phyloP scores from a whole-genome alignment of 1,284 basidiomycete genomes.

The Cryptococcus deneoformans region DNA sequence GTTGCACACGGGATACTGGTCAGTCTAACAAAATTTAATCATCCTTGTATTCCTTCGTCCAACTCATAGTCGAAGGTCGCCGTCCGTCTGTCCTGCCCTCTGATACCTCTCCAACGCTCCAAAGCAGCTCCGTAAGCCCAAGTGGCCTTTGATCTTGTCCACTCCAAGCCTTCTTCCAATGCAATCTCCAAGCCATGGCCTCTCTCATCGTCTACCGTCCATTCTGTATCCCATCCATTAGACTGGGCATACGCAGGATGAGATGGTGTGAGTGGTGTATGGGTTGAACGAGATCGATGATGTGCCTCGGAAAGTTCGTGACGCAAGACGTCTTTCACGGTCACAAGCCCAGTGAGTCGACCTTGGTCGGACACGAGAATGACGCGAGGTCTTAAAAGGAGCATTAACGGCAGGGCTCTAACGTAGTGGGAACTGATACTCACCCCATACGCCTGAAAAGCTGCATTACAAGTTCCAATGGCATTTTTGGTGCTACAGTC shows the following conservation, averaged over 20 bases:
- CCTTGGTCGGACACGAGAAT: constrained; percentile 89
- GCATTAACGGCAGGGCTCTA: background rate
- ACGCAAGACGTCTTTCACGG: constrained; percentile 91
- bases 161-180: constrained; percentile 20
- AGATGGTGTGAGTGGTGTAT: constrained; percentile 2
- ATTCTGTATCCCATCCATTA: constrained; percentile 6
- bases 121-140: constrained; percentile 11
- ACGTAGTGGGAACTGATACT: constrained; percentile 40
- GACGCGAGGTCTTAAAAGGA: constrained; percentile 70
- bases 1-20: too few species aligned
- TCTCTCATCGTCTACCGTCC: constrained; percentile 5
- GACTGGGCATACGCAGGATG: constrained; percentile 4
- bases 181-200: constrained; percentile 18
- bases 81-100: constrained; percentile 5
- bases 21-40: too few species aligned
- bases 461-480: constrained; percentile 95
- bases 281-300: constrained; percentile 12
- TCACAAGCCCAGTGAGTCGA: constrained; percentile 78
- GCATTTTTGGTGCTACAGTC: constrained; percentile 81
- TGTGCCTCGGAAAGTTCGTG: constrained; percentile 59
- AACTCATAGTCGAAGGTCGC: constrained; percentile 20
- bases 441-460: constrained; percentile 95
- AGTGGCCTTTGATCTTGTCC: constrained; percentile 13
- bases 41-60: constrained; percentile 2
- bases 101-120: constrained; percentile 8